Evolutionary conservation across 176 grass and related monocot species (phyloP).

Genomic region (Oryza longistaminata): DNA sequence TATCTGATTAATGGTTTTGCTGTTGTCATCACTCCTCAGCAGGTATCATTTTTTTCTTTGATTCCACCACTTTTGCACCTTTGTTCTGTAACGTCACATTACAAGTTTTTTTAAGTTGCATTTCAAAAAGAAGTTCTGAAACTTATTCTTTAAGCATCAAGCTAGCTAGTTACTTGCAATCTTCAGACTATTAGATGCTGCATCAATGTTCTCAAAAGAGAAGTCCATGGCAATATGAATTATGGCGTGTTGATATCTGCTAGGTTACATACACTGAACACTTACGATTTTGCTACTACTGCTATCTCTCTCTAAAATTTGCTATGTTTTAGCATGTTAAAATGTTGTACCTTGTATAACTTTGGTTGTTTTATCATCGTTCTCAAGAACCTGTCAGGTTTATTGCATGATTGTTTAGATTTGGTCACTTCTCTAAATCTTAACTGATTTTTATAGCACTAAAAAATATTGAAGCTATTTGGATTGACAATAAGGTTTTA

Average conservation of each 20-base stretch:
- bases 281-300: neutral
- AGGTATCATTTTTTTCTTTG: slow-evolving; percentile 56
- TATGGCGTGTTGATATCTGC: neutral
- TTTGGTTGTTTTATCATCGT: neutral
- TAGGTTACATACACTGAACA: neutral
- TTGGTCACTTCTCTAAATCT: slow-evolving; percentile 9
- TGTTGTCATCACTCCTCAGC: slow-evolving; percentile 78
- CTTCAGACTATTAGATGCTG: slow-evolving; percentile 19
- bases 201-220: neutral
- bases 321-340: neutral
- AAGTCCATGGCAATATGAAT: neutral
- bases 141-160: neutral
- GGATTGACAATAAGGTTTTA: slow-evolving; percentile 48
- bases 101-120: neutral
- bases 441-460: slow-evolving; percentile 41
- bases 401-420: slow-evolving; percentile 15
- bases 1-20: slow-evolving; percentile 98
- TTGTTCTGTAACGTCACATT: neutral
- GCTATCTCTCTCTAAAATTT: neutral
- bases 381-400: neutral
- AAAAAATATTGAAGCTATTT: slow-evolving; percentile 71
- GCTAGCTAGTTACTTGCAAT: neutral
- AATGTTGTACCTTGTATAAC: neutral
- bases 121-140: neutral
- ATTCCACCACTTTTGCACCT: slow-evolving; percentile 25